Base-by-base conservation (phyloP, 331 rosid species). In the Dryas integrifolia region DNA sequence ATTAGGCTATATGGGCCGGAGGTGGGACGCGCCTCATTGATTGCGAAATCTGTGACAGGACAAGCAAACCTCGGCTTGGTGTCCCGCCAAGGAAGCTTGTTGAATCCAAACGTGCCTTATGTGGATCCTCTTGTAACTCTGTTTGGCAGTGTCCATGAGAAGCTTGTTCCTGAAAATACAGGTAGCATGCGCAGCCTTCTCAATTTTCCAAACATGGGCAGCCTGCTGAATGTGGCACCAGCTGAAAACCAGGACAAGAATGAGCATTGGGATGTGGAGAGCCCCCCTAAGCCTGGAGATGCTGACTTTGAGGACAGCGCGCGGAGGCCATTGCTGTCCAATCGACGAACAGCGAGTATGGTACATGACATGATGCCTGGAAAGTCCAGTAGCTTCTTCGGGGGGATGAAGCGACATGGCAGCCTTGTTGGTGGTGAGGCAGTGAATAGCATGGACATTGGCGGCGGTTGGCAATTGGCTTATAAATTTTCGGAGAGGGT, bases 381-480 rank as follows among this genome's bases (percentile, higher is more conserved):
- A 7, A 52, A 62, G 47, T 76, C 63, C 18, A 50, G 35, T 5
- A 67, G 80, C 68, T 47, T 58, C 58, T 14, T 76, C 0, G 72
- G 76, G 6, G 61, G 80, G 48, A 50, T 40, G 80, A 58, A 69
- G 46, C 57, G 72, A 47, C 67, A 70, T 61, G 63, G 72, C 67
- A 14, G 65, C 21, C 76, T 77, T 14, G 51, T 63, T 44, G 71
- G 72, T 10, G 76, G 72, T 9, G 76, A 61, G 41, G 46, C 81
- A 8, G 60, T 70, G 52, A 73, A 59, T 35, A 55, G 72, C 5
- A 53, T 67, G 56, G 81, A 73, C 49, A 77, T 77, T 38, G 81
- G 81, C 8, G 81, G 81, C 10, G 81, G 81, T 18, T 77, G 81
- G 81, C 76, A 71, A 12, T 47, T 77, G 76, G 76, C 81, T 0